phyloP scores from a whole-genome alignment of 2,329 filamentous ascomycete genomes.

The Davidsoniella australis region DNA sequence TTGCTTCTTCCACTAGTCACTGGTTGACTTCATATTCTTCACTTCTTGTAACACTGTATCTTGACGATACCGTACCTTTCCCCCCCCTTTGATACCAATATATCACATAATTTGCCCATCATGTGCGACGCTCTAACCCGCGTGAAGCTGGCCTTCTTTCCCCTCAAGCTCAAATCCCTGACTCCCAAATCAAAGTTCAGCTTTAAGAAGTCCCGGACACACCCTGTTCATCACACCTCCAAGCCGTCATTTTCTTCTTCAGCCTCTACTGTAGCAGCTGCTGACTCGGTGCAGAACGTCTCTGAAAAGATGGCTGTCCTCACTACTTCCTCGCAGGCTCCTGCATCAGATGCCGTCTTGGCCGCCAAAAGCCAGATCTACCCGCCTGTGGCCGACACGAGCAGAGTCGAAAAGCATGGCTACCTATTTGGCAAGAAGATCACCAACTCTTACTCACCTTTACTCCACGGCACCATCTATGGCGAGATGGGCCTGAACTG shows the following conservation, averaged over 20 bases:
- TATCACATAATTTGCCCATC: background rate
- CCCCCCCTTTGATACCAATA: background rate
- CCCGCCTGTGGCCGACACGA: conserved; percentile 3
- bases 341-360: background rate
- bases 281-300: background rate
- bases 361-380: background rate
- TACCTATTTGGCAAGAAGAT: conserved; percentile 43
- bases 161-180: too few relatives aligned
- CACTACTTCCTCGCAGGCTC: background rate
- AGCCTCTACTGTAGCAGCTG: background rate
- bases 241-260: background rate
- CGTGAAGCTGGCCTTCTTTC: too few relatives aligned
- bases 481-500: conserved; percentile 31
- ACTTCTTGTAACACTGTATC: too few relatives aligned
- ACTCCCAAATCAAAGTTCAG: too few relatives aligned
- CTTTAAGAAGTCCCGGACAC: too few relatives aligned
- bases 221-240: background rate
- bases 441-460: conserved; percentile 35
- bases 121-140: too few relatives aligned
- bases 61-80: background rate
- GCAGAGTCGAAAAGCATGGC: conserved; percentile 21
- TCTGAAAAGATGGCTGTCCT: conserved; percentile 4
- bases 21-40: too few relatives aligned
- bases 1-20: too few relatives aligned
- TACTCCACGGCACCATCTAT: conserved; percentile 38